Evolutionary conservation across 441 rosid genomes (phyloP).

Genomic region (Erodium trifolium): DNA sequence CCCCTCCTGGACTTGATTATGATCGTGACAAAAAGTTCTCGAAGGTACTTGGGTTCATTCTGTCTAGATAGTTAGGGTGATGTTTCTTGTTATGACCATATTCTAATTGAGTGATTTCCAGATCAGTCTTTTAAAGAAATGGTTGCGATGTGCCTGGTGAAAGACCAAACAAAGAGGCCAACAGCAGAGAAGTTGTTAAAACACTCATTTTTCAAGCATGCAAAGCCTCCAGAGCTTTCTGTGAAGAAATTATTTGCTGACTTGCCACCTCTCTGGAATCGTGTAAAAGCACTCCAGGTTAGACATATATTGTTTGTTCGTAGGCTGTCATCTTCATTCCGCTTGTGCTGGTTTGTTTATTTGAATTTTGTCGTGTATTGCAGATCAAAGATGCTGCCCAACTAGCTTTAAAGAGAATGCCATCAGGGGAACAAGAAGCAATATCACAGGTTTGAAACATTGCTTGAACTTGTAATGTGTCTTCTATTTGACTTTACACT

Average conservation of each 20-base stretch:
- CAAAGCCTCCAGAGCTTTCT: slow-evolving; percentile 63
- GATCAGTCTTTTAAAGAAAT: slow-evolving; percentile 99
- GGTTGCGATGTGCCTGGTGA: slow-evolving; percentile 99
- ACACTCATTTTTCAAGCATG: slow-evolving; percentile 35
- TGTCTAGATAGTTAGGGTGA: slow-evolving; percentile 24
- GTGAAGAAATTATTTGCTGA: slow-evolving; percentile 70
- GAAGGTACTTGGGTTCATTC: slow-evolving; percentile 88
- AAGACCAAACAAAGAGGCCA: slow-evolving; percentile 97
- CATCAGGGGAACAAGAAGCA: slow-evolving; percentile 88
- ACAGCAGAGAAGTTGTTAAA: slow-evolving; percentile 88
- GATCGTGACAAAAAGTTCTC: slow-evolving; percentile 97
- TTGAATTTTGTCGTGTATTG: slow-evolving; percentile 24
- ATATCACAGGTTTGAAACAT: slow-evolving; percentile 62
- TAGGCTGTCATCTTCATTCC: slow-evolving; percentile 18
- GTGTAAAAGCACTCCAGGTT: slow-evolving; percentile 94
- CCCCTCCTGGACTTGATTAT: slow-evolving; percentile 98
- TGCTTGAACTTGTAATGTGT: neutral
- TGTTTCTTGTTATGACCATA: slow-evolving; percentile 24
- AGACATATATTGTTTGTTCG: slow-evolving; percentile 15
- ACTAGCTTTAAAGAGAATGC: slow-evolving; percentile 82
- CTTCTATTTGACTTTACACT: neutral
- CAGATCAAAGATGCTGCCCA: slow-evolving; percentile 97
- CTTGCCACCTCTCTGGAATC: slow-evolving; percentile 81
- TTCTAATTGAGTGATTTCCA: slow-evolving; percentile 86
- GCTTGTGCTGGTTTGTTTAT: slow-evolving; percentile 10